Evolutionary conservation across 768 basidiomycete species (phyloP), one percentile per base, ranked within the genome.

Genomic region (Pisolithus orientalis): DNA sequence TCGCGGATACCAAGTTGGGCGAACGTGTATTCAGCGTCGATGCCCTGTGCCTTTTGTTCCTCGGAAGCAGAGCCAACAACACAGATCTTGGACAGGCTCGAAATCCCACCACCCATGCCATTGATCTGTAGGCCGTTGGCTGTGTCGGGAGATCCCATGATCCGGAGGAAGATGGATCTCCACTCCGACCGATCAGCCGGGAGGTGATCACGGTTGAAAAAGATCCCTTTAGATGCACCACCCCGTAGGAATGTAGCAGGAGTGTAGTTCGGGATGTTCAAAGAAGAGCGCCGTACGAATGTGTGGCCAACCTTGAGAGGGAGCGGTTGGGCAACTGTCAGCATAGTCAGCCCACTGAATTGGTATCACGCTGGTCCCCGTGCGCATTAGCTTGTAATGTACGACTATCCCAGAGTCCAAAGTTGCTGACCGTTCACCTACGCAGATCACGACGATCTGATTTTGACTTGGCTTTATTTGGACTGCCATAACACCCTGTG

Each of bases 71-170:
- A 52, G 6, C 75, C 79, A 3, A 90, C 80, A 44, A 90, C 77
- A 57, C 79, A 80, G 14, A 89, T 78, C 62, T 91, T 91, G 34
- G 85, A 87, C 6, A 87, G 74, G 52, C 83, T 86, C 14, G 83
- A 85, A 8, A 86, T 69, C 4, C 88, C 88, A 6, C 88, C 86
- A 8, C 88, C 88, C 84, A 90, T 87, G 10, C 88, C 88, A 57
- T 91, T 83, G 13, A 90, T 72, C 65, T 91, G 88, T 14, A 85
- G 72, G 1, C 79, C 80, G 57, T 86, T 70, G 50, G 76, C 70
- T 2, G 81, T 74, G 60, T 91, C 88, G 0, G 88, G 88, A 3
- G 86, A 88, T n/a, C 87, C 88, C 86, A 90, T 89, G 13, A 87
- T 77, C 0, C 83, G 78, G 8, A 84, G 75, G 57, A 89, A 84